A percentile compares a stretch with the other conserved stretches of the same genome.
phyloP scores from a whole-genome alignment of 1,139 yeast species.

The Magnusiomyces fungicola region DNA sequence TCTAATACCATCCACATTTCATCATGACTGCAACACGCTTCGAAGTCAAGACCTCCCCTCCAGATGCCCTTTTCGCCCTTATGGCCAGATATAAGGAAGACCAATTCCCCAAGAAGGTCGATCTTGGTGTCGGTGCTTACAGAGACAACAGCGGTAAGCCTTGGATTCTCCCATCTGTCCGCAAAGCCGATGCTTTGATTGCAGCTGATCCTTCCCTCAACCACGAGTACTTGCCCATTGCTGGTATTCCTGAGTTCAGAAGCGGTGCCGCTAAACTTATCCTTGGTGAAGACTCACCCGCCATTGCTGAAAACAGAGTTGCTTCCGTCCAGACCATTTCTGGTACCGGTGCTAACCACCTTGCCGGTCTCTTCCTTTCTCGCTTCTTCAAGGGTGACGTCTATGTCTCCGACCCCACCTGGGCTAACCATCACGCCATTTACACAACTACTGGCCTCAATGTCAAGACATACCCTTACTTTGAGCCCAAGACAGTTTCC shows the following conservation, averaged over 20 bases:
- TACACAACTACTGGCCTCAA: constrained; percentile 60
- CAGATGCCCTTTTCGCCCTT: constrained; percentile 57
- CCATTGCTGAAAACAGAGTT: constrained; percentile 46
- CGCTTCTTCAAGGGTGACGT: constrained; percentile 45
- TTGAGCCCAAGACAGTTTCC: constrained; percentile 57
- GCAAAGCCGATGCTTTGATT: constrained; percentile 43
- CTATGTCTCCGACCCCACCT: constrained; percentile 83
- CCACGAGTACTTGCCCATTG: constrained; percentile 86
- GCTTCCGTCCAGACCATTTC: constrained; percentile 81
- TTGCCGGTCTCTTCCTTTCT: constrained; percentile 67
- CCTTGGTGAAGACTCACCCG: constrained; percentile 58
- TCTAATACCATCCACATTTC: too few relatives aligned
- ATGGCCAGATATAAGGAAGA: constrained; percentile 68
- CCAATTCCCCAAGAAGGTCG: constrained; percentile 49
- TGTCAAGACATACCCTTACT: constrained; percentile 70
- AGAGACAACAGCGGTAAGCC: constrained; percentile 80
- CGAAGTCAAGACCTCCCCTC: constrained; percentile 30
- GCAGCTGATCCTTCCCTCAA: constrained; percentile 56
- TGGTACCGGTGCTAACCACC: constrained; percentile 93
- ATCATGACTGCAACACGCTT: too few relatives aligned
- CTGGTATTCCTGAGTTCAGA: constrained; percentile 67
- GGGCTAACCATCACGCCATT: constrained; percentile 92
- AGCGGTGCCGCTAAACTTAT: constrained; percentile 71
- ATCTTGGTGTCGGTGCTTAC: constrained; percentile 89
- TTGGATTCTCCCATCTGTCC: constrained; percentile 70